Base-by-base conservation (phyloP, 495 filamentous ascomycete genomes). In the Hypomontagnella monticulosa region DNA sequence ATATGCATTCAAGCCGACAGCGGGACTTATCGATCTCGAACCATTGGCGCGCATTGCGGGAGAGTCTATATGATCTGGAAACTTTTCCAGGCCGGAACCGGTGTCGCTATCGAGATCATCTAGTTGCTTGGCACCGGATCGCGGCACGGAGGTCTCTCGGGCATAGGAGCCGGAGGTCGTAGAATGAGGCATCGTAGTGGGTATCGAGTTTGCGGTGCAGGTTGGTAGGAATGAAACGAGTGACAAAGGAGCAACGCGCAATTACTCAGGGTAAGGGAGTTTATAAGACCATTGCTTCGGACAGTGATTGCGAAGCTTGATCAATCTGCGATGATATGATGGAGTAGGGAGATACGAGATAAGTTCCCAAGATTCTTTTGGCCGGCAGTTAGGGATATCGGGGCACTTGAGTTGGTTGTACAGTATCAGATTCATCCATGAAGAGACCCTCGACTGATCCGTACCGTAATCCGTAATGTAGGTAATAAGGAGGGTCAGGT, bases 21-120 rank as follows among this genome's bases (percentile, higher is more conserved):
- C 23, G 23, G 75, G 73, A 42, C 73, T 75, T 48, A 76, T 66
- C 1, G 77, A 60, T 40, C 73, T 73, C 8, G 44, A 50, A 58
- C 61, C 67, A 53, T 67, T 68, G 57, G 69, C 51, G 59, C 75
- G 68, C 57, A 71, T 69, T 11, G 73, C 62, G 1, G 71, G 77
- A 8, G 70, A 64, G 55, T 84, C 81, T 55, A 82, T 56, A 53
- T 77, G 81, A 46, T 86, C 83, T 43, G 83, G 83, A 43, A 86
- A 86, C 57, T 81, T 81, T 63, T 86, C 83, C 30, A 82, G 81
- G 40, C 74, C 78, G 47, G 70, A 73, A 36, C 72, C 66, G 9
- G 70, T 7, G 20, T 73, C 75, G 59, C 58, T 69, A 43, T 78
- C 76, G 7, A 65, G 62, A 16, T 81, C 76, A 30, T 52, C 66